phyloP scores from a whole-genome alignment of 306 rosid species.

The Trifolium fragiferum region DNA sequence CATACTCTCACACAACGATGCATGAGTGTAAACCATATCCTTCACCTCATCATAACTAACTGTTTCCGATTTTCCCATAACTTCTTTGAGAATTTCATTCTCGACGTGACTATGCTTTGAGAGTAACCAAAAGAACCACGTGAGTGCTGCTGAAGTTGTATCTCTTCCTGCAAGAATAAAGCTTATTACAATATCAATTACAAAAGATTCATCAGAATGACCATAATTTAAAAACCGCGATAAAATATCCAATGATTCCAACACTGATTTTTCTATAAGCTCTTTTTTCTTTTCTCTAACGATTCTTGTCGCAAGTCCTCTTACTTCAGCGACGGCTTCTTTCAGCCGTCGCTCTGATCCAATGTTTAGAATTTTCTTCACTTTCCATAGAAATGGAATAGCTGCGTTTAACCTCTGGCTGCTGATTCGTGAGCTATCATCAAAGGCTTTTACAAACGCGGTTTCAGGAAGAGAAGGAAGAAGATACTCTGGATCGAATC shows the following conservation, averaged over 20 bases:
- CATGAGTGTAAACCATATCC: not conserved
- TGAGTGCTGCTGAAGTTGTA: constrained; percentile 60
- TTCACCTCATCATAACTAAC: constrained; percentile 24
- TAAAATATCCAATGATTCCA: constrained; percentile 52
- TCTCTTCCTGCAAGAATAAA: constrained; percentile 67
- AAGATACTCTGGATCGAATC: constrained; percentile 28
- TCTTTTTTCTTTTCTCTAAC: constrained; percentile 52
- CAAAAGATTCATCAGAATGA: constrained; percentile 56
- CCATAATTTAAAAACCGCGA: constrained; percentile 61
- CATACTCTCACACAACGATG: not conserved
- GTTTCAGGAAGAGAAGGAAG: constrained; percentile 54
- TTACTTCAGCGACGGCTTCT: constrained; percentile 38
- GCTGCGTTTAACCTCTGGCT: constrained; percentile 37
- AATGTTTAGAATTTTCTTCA: not conserved
- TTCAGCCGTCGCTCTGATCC: not conserved
- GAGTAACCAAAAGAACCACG: constrained; percentile 76
- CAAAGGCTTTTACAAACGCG: constrained; percentile 59
- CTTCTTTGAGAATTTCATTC: constrained; percentile 45
- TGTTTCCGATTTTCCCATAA: constrained; percentile 10
- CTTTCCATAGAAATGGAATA: constrained; percentile 18
- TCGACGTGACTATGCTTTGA: constrained; percentile 50
- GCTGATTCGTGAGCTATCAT: constrained; percentile 46
- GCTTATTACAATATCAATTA: constrained; percentile 61
- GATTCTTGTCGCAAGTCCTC: constrained; percentile 51
- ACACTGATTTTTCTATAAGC: constrained; percentile 29